Base-by-base conservation (phyloP, 2,329 filamentous ascomycete species). In the Cytospora leucostoma region DNA sequence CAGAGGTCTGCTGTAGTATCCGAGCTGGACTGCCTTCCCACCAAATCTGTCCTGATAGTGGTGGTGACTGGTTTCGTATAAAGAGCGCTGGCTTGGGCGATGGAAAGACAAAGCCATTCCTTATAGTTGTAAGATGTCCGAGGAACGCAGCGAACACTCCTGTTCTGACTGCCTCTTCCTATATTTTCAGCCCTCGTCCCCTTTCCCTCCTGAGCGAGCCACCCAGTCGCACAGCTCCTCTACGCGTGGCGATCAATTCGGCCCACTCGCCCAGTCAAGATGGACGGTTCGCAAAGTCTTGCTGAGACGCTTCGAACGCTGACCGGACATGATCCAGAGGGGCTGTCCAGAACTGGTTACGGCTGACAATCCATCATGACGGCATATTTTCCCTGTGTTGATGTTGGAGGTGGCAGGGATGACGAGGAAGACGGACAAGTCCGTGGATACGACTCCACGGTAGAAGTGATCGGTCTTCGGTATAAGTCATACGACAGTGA, bases 71-170 rank as follows among this genome's bases (percentile, higher is more conserved):
- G 19, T 44, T 47, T 21, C n/a, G 40, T 55, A 19, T 15, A 55
- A 55, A 21, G 51, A 27, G 12, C 13, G n/a, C n/a, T 61, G 51
- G 5, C 7, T 37, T 19, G 49, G 27, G 19, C 51, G 27, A 55
- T 55, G 58, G 19, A 61, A 11, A 11, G 35, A 55, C 38, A 55
- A 51, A 37, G 51, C 58, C 58, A 61, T 61, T 11, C 27, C 50
- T 49, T 19, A 44, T n/a, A 11, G 4, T 34, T 38, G 27, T 15
- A 6, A 15, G n/a, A 1, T 19, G n/a, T 8, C n/a, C 32, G 17
- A 19, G 27, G 32, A 44, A 37, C n/a, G 44, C 38, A 32, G 34
- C 44, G n/a, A 7, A 47, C 27, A 49, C 33, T 34, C 21, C 44
- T 47, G n/a, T 8, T 47, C 44, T 17, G 13, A 21, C 10, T 47